Conservation (phyloP, 192 early-diverging fungal genomes). For the Jimgerdemannia flammicorona region DNA sequence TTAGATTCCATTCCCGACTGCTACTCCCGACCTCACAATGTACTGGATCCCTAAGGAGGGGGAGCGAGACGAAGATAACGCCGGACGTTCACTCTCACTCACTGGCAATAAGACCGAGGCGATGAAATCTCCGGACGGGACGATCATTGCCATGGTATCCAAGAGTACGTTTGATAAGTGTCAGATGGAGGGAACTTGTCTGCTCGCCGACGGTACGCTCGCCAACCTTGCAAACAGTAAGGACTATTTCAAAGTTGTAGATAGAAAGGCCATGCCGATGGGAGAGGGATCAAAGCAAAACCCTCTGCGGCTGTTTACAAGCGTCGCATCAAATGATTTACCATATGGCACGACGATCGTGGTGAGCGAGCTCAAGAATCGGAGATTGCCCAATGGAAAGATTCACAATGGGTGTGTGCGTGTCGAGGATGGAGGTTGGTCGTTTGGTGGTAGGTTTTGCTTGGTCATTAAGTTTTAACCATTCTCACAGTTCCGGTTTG, state of each 20-base stretch:
- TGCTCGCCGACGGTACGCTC: conserved; percentile 4
- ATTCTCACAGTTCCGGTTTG: no score
- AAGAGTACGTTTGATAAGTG: conserved; percentile 19
- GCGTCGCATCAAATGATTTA: conserved; percentile 36
- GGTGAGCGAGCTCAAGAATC: conserved; percentile 21
- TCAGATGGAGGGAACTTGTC: conserved; percentile 14
- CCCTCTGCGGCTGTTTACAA: conserved; percentile 27
- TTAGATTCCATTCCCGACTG: no score
- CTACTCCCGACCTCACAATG: no score
- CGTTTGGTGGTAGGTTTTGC: no score
- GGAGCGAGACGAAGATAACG: conserved; percentile 21
- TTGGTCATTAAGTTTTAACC: no score
- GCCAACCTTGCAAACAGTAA: conserved; percentile 3
- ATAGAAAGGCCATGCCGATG: conserved; percentile 3
- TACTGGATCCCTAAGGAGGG: conserved; percentile 38
- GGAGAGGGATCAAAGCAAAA: conserved; percentile 8
- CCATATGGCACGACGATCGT: conserved; percentile 25
- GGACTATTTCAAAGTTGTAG: not conserved
- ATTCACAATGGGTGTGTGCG: conserved; percentile 38
- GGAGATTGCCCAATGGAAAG: conserved; percentile 27
- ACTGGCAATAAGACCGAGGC: conserved; percentile 8
- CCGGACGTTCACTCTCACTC: conserved; percentile 15
- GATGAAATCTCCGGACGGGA: conserved; percentile 3
- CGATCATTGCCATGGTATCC: conserved; percentile 24
- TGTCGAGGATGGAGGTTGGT: conserved; percentile 29